These are phyloP conservation scores for Cercospora sojina DNA, from an alignment of 2,329 filamentous ascomycete genomes.

Conservation along the genomic window DNA sequence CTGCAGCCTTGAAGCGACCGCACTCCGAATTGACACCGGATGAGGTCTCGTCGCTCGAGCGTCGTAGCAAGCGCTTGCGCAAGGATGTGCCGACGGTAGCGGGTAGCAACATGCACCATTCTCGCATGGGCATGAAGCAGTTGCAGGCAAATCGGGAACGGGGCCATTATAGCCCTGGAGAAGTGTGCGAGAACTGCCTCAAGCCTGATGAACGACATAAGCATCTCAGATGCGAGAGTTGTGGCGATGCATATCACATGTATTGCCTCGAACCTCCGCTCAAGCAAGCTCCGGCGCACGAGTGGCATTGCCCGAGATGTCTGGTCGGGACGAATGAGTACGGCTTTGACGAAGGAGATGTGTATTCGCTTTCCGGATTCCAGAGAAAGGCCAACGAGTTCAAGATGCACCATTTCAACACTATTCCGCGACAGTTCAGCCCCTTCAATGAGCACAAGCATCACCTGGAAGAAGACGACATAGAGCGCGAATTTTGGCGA, in stretches of 20 bases:
- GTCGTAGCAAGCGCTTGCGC: constrained; percentile 89
- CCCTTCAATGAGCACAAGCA: constrained; percentile 76
- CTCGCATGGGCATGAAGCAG: constrained; percentile 75
- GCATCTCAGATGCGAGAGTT: constrained; percentile 84
- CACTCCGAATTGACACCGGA: constrained; percentile 47
- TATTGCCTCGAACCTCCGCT: constrained; percentile 85
- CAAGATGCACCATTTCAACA: constrained; percentile 90
- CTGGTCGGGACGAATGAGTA: constrained; percentile 95
- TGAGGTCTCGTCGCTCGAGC: constrained; percentile 49
- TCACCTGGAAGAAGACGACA: constrained; percentile 87
- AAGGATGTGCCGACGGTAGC: constrained; percentile 83
- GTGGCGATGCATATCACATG: constrained; percentile 84
- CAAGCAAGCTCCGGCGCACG: constrained; percentile 73
- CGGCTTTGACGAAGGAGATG: constrained; percentile 92
- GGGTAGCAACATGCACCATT: constrained; percentile 94
- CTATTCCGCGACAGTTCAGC: constrained; percentile 59
- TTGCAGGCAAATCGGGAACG: constrained; percentile 58
- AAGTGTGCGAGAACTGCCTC: constrained; percentile 80
- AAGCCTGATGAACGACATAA: constrained; percentile 70
- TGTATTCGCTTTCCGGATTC: constrained; percentile 93
- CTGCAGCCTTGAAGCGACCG: constrained; percentile 66
- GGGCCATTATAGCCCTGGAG: constrained; percentile 57
- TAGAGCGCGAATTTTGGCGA: constrained; percentile 95
- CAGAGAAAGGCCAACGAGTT: constrained; percentile 95
- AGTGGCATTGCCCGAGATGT: constrained; percentile 96